Conservation (phyloP, 768 basidiomycete genomes). For the Hericium erinaceus region DNA sequence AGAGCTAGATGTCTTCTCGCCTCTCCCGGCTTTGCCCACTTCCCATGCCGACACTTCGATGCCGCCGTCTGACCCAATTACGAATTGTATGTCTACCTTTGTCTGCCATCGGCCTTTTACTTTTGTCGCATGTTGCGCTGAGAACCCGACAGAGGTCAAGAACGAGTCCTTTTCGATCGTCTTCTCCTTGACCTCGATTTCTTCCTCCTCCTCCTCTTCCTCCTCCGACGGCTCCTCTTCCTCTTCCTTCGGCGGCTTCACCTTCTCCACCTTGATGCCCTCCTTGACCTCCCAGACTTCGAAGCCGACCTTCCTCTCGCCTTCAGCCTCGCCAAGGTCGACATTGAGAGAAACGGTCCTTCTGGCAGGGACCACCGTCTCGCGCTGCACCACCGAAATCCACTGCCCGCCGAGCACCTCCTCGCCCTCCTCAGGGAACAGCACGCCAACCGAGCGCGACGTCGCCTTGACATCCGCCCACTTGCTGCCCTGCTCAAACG, state of each 20-base stretch:
- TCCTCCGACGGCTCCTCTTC: constrained; percentile 34
- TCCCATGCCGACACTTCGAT: constrained; percentile 32
- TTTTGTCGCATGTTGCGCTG: constrained; percentile 29
- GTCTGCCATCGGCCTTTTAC: constrained; percentile 41
- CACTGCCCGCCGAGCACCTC: constrained; percentile 50
- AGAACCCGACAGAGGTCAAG: constrained; percentile 29
- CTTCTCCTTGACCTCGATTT: constrained; percentile 55
- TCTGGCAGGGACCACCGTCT: constrained; percentile 64
- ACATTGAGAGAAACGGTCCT: constrained; percentile 52
- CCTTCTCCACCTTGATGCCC: constrained; percentile 52
- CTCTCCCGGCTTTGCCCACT: constrained; percentile 23
- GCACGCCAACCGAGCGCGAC: constrained; percentile 50
- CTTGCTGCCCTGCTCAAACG: constrained; percentile 36
- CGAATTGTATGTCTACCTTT: constrained; percentile 36
- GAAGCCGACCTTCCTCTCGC: constrained; percentile 40
- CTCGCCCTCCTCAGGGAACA: constrained; percentile 47
- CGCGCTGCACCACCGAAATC: constrained; percentile 57
- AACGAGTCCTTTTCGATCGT: constrained; percentile 44
- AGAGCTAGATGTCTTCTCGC: constrained; percentile 24
- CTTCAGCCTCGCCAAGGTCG: constrained; percentile 31
- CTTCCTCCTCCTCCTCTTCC: constrained; percentile 52
- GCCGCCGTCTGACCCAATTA: constrained; percentile 24
- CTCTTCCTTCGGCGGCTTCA: constrained; percentile 36
- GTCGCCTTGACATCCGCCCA: constrained; percentile 44
- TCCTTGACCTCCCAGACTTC: constrained; percentile 78